Conservation (phyloP, 1,139 yeast species). For the Citeromyces hawaiiensis region DNA sequence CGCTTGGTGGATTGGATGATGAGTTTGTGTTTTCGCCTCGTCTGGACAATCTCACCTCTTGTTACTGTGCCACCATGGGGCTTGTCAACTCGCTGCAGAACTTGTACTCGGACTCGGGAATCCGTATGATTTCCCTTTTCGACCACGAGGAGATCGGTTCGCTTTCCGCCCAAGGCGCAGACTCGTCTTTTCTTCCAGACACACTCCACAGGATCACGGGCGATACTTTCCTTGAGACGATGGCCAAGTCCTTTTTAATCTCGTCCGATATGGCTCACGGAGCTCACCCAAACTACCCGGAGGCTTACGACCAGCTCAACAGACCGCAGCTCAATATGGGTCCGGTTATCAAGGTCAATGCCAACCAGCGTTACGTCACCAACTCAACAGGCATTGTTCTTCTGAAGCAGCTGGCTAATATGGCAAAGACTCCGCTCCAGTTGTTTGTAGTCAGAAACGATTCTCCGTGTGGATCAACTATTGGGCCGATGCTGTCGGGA, state of each 20-base stretch:
- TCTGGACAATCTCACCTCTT: constrained; percentile 79
- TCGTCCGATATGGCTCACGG: constrained; percentile 98
- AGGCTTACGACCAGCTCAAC: constrained; percentile 64
- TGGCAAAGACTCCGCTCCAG: constrained; percentile 56
- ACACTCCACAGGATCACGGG: constrained; percentile 50
- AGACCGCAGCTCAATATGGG: constrained; percentile 77
- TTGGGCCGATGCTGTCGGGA: constrained; percentile 87
- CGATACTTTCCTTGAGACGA: constrained; percentile 39
- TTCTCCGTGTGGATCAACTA: constrained; percentile 92
- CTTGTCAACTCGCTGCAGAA: constrained; percentile 39
- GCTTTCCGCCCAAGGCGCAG: constrained; percentile 91
- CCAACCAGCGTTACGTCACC: constrained; percentile 91
- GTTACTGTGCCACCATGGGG: constrained; percentile 68
- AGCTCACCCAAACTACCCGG: constrained; percentile 81
- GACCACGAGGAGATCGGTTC: constrained; percentile 97
- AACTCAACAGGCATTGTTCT: constrained; percentile 83
- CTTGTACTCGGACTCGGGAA: constrained; percentile 34
- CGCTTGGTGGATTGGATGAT: constrained; percentile 77
- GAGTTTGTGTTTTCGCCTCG: constrained; percentile 93
- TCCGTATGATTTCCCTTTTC: constrained; percentile 66
- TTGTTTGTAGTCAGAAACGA: constrained; percentile 85
- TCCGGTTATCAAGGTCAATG: constrained; percentile 87
- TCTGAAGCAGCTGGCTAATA: constrained; percentile 57
- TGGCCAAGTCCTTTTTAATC: constrained; percentile 74
- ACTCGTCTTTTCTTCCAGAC: constrained; percentile 79